Conservation (phyloP, 768 basidiomycete genomes). For the Tricholoma bakamatsutake region DNA sequence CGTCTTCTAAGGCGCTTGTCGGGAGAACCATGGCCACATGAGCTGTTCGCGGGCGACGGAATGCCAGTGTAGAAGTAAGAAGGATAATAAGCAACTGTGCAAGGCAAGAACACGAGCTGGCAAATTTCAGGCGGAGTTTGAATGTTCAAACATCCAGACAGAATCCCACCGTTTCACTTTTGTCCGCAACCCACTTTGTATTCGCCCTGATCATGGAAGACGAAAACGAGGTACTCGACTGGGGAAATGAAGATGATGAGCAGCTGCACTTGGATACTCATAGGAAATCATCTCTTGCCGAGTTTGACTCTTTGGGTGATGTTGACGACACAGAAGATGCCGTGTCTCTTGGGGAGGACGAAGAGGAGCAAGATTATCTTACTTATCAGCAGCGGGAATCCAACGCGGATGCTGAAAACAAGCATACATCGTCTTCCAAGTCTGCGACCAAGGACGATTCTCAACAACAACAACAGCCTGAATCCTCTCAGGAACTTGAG, state of each 20-base stretch:
- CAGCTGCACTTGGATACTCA: slow-evolving; percentile 18
- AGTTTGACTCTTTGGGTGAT: slow-evolving; percentile 5
- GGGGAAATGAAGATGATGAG: slow-evolving; percentile 49
- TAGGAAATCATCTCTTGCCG: slow-evolving; percentile 18
- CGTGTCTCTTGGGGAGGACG: slow-evolving; percentile 69
- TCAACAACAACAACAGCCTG: slow-evolving; percentile 2
- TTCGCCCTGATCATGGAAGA: slow-evolving; percentile 45
- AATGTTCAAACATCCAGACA: slow-evolving; percentile 7
- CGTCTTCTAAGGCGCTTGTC: slow-evolving; percentile 36
- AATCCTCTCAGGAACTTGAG: slow-evolving; percentile 4
- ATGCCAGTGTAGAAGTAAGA: slow-evolving; percentile 27
- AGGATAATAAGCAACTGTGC: neutral
- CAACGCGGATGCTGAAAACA: neutral
- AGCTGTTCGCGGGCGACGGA: slow-evolving; percentile 28
- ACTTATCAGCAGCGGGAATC: slow-evolving; percentile 19
- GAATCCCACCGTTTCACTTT: slow-evolving; percentile 5
- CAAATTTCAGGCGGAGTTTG: slow-evolving; percentile 15
- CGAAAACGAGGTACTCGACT: slow-evolving; percentile 66
- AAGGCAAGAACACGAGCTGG: slow-evolving; percentile 14
- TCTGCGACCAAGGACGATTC: neutral
- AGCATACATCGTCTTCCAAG: neutral
- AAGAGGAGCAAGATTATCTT: slow-evolving; percentile 57
- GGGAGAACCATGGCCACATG: slow-evolving; percentile 35
- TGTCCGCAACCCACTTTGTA: slow-evolving; percentile 11
- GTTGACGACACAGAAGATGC: slow-evolving; percentile 50